Conservation (phyloP, 2,329 filamentous ascomycete species). For the Myriangium duriaei region DNA sequence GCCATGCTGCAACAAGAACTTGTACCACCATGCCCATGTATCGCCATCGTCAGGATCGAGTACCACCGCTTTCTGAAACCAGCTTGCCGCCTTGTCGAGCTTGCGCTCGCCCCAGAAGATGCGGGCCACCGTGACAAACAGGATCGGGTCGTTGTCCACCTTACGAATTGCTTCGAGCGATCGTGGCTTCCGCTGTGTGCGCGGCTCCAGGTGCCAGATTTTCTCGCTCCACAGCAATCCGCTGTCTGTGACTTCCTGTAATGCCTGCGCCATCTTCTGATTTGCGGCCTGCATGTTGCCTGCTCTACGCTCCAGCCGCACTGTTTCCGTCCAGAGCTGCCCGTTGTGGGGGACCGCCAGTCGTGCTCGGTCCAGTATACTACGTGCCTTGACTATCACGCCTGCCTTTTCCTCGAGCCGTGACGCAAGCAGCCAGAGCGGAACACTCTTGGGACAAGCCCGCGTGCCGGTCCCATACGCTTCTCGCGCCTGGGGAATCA, state of each 20-base stretch:
- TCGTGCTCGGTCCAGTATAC: conserved; percentile 80
- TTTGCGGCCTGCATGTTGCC: conserved; percentile 76
- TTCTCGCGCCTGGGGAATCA: conserved; percentile 73
- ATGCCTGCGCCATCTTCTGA: conserved; percentile 80
- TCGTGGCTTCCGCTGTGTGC: conserved; percentile 84
- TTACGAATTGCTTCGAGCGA: conserved; percentile 93
- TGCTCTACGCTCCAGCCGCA: conserved; percentile 79
- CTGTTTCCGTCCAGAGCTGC: conserved; percentile 84
- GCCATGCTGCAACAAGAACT: conserved; percentile 83
- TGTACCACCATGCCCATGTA: conserved; percentile 97
- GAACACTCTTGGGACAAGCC: conserved; percentile 69
- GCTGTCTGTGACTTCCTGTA: conserved; percentile 80
- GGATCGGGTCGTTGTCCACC: conserved; percentile 77
- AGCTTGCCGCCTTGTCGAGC: conserved; percentile 85
- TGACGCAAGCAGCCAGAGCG: conserved; percentile 80
- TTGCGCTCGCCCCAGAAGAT: conserved; percentile 93
- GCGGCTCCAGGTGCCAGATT: conserved; percentile 85
- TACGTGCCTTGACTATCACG: conserved; percentile 79
- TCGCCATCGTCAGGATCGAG: conserved; percentile 80
- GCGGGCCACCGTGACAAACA: conserved; percentile 84
- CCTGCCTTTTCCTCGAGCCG: conserved; percentile 78
- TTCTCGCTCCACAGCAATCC: conserved; percentile 87
- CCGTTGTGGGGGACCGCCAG: conserved; percentile 76
- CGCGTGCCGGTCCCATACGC: conserved; percentile 82
- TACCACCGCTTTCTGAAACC: conserved; percentile 93